Conservation (phyloP, 371 early-diverging fungal genomes). For the Smittium culicis region DNA sequence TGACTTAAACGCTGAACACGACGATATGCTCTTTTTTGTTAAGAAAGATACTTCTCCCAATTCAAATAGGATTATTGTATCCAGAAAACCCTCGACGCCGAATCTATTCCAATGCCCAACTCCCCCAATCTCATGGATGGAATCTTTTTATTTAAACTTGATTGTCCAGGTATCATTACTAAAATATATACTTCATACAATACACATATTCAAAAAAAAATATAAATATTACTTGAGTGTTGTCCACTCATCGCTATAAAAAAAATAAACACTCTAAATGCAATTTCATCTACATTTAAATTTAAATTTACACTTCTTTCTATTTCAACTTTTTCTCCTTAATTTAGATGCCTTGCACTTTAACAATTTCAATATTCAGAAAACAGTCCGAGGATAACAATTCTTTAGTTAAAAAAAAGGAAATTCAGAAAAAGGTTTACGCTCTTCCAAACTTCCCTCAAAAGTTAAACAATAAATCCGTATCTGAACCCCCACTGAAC, state of each 20-base stretch:
- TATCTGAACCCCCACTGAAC: conserved; percentile 43
- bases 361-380: conserved; percentile 60
- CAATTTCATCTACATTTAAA: no score
- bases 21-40: conserved; percentile 66
- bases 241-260: no score
- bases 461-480: conserved; percentile 57
- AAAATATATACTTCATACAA: no score
- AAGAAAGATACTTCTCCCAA: conserved; percentile 15
- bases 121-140: conserved; percentile 50
- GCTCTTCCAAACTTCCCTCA: conserved; percentile 67
- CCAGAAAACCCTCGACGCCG: conserved; percentile 39
- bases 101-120: conserved; percentile 20
- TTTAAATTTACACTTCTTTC: no score
- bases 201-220: no score
- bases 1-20: conserved; percentile 39
- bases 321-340: no score
- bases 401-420: conserved; percentile 30
- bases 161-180: conserved; percentile 41
- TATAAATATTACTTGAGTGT: no score
- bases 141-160: conserved; percentile 67
- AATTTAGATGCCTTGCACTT: conserved; percentile 59
- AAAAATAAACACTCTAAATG: no score
- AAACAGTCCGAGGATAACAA: conserved; percentile 30
- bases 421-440: conserved; percentile 58
- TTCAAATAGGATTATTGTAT: conserved; percentile 3